Percentiles rank a stretch among this genome's conserved stretches.
Conservation (phyloP, 2,329 filamentous ascomycete species). For the Clarireedia monteithiana region DNA sequence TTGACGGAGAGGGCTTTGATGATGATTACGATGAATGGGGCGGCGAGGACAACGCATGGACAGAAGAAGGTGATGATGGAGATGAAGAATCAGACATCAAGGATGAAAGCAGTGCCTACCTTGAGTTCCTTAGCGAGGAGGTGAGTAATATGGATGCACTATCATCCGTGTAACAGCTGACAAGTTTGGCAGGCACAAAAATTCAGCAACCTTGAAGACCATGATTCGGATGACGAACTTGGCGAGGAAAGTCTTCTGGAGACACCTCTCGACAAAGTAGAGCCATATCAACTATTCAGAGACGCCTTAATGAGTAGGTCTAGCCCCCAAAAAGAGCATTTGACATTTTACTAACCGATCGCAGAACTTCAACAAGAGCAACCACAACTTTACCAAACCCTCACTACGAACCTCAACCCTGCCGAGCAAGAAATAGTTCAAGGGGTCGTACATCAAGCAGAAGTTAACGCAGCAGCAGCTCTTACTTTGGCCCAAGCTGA, state of each 20-base stretch:
- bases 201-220: slow-evolving; percentile 61
- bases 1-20: slow-evolving; percentile 53
- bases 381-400: slow-evolving; percentile 74
- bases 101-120: slow-evolving; percentile 88
- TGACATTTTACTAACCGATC: slow-evolving; percentile 8
- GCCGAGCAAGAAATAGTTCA: slow-evolving; percentile 80
- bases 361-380: slow-evolving; percentile 83
- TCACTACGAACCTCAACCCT: slow-evolving; percentile 69
- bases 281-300: slow-evolving; percentile 88
- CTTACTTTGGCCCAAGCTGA: slow-evolving; percentile 16
- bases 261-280: slow-evolving; percentile 88
- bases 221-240: slow-evolving; percentile 77
- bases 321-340: too few relatives aligned
- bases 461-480: slow-evolving; percentile 18
- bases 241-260: slow-evolving; percentile 91
- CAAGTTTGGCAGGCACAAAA: slow-evolving; percentile 60
- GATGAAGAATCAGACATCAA: slow-evolving; percentile 54
- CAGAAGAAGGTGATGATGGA: slow-evolving; percentile 60
- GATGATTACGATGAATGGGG: slow-evolving; percentile 70
- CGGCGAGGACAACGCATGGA: slow-evolving; percentile 74
- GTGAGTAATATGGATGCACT: slow-evolving; percentile 34
- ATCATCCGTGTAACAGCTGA: slow-evolving; percentile 4
- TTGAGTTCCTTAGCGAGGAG: slow-evolving; percentile 93
- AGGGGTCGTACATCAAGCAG: slow-evolving; percentile 50
- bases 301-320: slow-evolving; percentile 69